phyloP scores from a whole-genome alignment of 1,284 basidiomycete genomes.

The Moesziomyces antarcticus region DNA sequence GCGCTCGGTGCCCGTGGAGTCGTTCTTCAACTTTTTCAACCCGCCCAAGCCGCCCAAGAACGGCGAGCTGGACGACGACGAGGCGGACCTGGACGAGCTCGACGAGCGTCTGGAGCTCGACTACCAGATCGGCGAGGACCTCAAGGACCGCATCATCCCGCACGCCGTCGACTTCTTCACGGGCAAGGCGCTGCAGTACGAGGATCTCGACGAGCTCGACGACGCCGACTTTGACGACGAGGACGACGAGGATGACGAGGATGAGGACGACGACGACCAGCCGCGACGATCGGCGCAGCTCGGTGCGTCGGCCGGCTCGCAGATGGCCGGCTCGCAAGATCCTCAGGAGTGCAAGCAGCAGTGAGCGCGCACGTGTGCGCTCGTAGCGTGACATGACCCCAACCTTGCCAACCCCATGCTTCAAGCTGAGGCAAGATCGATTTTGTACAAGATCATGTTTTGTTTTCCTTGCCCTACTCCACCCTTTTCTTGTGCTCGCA shows the following conservation, averaged over 20 bases:
- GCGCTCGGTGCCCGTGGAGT: slow-evolving; percentile 66
- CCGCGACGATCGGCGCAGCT: slow-evolving; percentile 43
- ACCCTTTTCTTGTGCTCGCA: no score
- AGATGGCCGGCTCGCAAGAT: slow-evolving; percentile 58
- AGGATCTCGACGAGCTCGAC: slow-evolving; percentile 73
- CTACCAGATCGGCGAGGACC: slow-evolving; percentile 97
- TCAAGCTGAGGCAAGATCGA: no score
- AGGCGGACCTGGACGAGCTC: slow-evolving; percentile 70
- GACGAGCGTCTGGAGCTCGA: slow-evolving; percentile 93
- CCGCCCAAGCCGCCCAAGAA: slow-evolving; percentile 65
- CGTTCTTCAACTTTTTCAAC: slow-evolving; percentile 68
- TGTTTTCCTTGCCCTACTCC: no score
- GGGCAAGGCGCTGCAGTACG: slow-evolving; percentile 92
- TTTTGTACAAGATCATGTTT: no score
- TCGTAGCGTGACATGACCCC: no score
- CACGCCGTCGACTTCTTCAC: slow-evolving; percentile 89
- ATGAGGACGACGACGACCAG: slow-evolving; percentile 63
- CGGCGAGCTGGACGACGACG: slow-evolving; percentile 58
- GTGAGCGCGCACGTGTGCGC: slow-evolving; percentile 11
- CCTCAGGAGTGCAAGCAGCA: slow-evolving; percentile 66
- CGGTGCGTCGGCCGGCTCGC: slow-evolving; percentile 45
- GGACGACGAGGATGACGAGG: slow-evolving; percentile 65
- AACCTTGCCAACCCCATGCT: no score
- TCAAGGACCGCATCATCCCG: slow-evolving; percentile 97
- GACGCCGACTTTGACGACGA: slow-evolving; percentile 72